Evolutionary conservation across 2,329 filamentous ascomycete genomes (phyloP).

Genomic region (Drechslera avenae): DNA sequence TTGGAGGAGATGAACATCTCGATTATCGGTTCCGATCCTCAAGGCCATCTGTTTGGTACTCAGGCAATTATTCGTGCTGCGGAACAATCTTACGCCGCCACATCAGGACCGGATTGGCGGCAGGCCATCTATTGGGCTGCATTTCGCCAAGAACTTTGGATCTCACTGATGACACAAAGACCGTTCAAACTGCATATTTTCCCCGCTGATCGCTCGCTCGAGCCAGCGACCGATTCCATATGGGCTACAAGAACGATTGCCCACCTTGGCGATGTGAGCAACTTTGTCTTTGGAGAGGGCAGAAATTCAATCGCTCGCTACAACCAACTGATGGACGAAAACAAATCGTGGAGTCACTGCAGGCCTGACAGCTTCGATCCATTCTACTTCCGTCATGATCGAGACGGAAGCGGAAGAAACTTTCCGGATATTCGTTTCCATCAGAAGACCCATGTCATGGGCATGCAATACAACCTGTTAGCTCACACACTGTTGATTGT

Average conservation of each 20-base stretch:
- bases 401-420: slow-evolving; percentile 39
- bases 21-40: slow-evolving; percentile 43
- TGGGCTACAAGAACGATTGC: slow-evolving; percentile 52
- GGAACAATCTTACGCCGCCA: slow-evolving; percentile 40
- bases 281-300: slow-evolving; percentile 44
- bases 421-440: slow-evolving; percentile 46
- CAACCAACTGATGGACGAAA: slow-evolving; percentile 42
- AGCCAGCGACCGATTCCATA: slow-evolving; percentile 48
- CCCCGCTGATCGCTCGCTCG: slow-evolving; percentile 48
- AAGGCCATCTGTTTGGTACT: slow-evolving; percentile 48
- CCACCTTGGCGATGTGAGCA: slow-evolving; percentile 46
- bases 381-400: slow-evolving; percentile 41
- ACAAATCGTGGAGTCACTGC: slow-evolving; percentile 39
- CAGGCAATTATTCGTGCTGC: slow-evolving; percentile 45
- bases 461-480: slow-evolving; percentile 43
- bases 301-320: slow-evolving; percentile 39
- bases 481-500: slow-evolving; percentile 45
- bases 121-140: slow-evolving; percentile 48
- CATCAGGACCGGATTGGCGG: slow-evolving; percentile 38
- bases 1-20: slow-evolving; percentile 52
- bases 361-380: slow-evolving; percentile 45
- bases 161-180: slow-evolving; percentile 45
- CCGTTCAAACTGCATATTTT: slow-evolving; percentile 46
- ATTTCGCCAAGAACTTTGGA: slow-evolving; percentile 47
- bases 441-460: slow-evolving; percentile 43